Evolutionary conservation across 129 eudicot species (phyloP).

Genomic region (Kitagawia praeruptora): DNA sequence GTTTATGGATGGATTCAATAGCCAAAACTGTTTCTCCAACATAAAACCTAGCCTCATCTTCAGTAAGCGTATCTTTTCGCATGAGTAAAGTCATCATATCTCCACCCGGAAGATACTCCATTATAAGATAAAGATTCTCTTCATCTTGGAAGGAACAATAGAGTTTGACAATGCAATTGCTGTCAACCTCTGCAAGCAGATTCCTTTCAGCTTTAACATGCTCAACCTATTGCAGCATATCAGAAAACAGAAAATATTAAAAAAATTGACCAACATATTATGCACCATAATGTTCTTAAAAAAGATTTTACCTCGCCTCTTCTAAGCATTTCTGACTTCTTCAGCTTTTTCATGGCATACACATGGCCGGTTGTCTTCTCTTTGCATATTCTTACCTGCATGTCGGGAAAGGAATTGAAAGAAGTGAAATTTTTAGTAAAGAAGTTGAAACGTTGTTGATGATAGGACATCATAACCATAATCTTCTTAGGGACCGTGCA

Average conservation of each 20-base stretch:
- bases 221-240: slow-evolving; percentile 52
- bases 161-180: slow-evolving; percentile 94
- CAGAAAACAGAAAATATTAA: slow-evolving; percentile 1
- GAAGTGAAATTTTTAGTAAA: neutral
- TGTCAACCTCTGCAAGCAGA: slow-evolving; percentile 89
- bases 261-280: slow-evolving; percentile 6
- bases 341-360: slow-evolving; percentile 94
- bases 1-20: slow-evolving; percentile 88
- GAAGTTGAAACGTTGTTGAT: neutral
- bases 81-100: slow-evolving; percentile 97
- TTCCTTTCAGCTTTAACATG: slow-evolving; percentile 98
- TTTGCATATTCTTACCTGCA: slow-evolving; percentile 82
- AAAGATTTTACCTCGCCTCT: slow-evolving; percentile 72
- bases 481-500: neutral
- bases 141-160: slow-evolving; percentile 97
- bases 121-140: slow-evolving; percentile 79
- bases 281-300: neutral
- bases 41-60: slow-evolving; percentile 86
- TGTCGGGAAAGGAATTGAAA: neutral
- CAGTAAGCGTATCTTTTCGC: slow-evolving; percentile 87
- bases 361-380: slow-evolving; percentile 91
- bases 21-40: slow-evolving; percentile 94
- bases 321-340: slow-evolving; percentile 95
- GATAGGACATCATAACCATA: neutral
- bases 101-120: slow-evolving; percentile 98